These are phyloP conservation scores for Nidularia sp. DNA, from an alignment of 768 basidiomycete genomes.

Conservation along the genomic window DNA sequence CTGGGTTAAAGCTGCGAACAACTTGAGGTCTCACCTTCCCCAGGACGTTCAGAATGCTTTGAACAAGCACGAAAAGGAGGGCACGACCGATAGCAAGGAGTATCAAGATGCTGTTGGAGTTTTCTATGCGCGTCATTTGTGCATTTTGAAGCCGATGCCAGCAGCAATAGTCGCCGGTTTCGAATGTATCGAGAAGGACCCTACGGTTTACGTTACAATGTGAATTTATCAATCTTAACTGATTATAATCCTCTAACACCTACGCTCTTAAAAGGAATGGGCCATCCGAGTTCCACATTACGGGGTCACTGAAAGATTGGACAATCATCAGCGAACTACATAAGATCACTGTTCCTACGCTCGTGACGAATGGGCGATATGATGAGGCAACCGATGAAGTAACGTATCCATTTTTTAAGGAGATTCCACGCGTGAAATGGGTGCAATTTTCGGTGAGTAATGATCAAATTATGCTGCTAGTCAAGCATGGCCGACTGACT, in stretches of 20 bases:
- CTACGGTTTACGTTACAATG: constrained; percentile 47
- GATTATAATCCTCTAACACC: not conserved
- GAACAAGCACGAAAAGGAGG: constrained; percentile 40
- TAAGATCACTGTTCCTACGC: constrained; percentile 34
- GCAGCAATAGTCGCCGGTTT: constrained; percentile 26
- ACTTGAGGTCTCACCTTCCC: constrained; percentile 31
- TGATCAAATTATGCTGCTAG: too few relatives aligned
- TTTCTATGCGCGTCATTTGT: constrained; percentile 40
- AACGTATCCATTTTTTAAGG: constrained; percentile 29
- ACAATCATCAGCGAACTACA: constrained; percentile 36
- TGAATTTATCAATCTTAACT: constrained; percentile 13
- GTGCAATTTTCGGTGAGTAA: constrained; percentile 22
- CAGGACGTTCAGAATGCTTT: constrained; percentile 32
- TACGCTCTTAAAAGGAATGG: constrained; percentile 23
- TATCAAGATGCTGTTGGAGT: constrained; percentile 36
- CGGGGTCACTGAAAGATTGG: constrained; percentile 40
- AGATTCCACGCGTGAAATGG: constrained; percentile 39
- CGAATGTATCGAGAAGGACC: constrained; percentile 31
- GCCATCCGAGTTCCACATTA: constrained; percentile 32
- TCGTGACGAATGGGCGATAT: constrained; percentile 35
- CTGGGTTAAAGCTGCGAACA: constrained; percentile 28
- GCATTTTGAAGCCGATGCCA: constrained; percentile 42
- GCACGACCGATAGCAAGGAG: constrained; percentile 36
- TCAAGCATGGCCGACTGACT: too few relatives aligned
- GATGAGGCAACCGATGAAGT: constrained; percentile 36